phyloP scores from a whole-genome alignment of 1,139 yeast genomes.

The Geotrichum klebahnii region DNA sequence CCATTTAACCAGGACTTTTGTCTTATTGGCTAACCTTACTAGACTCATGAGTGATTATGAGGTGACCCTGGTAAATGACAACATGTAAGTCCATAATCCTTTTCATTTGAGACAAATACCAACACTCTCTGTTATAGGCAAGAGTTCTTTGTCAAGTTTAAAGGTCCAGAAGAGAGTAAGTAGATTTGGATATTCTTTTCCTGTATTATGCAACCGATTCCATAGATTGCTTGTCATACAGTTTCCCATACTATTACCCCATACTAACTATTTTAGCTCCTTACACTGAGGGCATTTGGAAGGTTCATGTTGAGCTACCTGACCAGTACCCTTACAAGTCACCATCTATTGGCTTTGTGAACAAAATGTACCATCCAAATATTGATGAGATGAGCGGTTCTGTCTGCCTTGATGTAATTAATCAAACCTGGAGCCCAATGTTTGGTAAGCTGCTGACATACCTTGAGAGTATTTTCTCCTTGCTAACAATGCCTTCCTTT shows the following conservation, averaged over 20 bases:
- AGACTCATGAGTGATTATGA: conserved; percentile 89
- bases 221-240: no score
- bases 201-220: no score
- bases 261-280: conserved; percentile 56
- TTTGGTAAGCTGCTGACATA: conserved; percentile 50
- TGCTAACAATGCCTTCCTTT: not conserved
- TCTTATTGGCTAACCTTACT: conserved; percentile 3
- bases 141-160: conserved; percentile 79
- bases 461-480: not conserved
- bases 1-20: not conserved
- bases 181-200: conserved; percentile 16
- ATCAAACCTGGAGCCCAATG: conserved; percentile 98
- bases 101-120: not conserved
- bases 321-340: conserved; percentile 94
- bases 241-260: no score
- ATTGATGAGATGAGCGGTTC: conserved; percentile 73
- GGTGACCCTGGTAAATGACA: conserved; percentile 78
- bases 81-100: conserved; percentile 45
- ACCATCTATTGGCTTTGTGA: conserved; percentile 91
- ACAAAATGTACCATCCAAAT: conserved; percentile 91
- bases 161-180: conserved; percentile 76
- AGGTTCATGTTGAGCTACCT: conserved; percentile 87
- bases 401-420: conserved; percentile 92
- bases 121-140: conserved; percentile 42
- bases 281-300: conserved; percentile 88